Evolutionary conservation across 1,139 yeast genomes (phyloP), one percentile per base, ranked within the genome.

Genomic region (Suhomyces chickasaworum): DNA sequence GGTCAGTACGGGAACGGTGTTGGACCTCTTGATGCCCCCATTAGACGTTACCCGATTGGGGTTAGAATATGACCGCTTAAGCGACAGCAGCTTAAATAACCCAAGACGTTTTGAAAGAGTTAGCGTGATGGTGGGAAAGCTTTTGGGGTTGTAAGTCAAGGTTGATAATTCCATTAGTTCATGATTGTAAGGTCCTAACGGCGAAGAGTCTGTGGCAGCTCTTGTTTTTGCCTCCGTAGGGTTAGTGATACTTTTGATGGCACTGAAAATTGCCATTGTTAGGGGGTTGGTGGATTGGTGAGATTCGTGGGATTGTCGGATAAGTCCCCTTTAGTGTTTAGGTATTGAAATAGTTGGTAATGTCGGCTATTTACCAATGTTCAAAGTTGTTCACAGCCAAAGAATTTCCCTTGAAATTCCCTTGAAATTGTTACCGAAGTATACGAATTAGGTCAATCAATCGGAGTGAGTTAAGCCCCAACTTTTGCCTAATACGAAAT

Each of bases 121-220:
- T n/a, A 50, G 44, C 22, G 53, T 53, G 29, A 63, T 58, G 16
- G 54, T 48, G 12, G 58, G 47, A 15, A 61, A 47, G 22, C 54
- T 47, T 37, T 50, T 49, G 18, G 53, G 46, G 33, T 59, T 52
- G 50, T 56, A 61, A 0, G 76, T 61, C 23, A 67, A 57, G 32
- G 58, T 52, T 3, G 76, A 60, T 8, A 73, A 51, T 39, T 69
- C 71, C 34, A 64, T 63, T 33, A 73, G 53, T 48, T 73, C 75
- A 29, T 64, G 60, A 41, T 71, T 69, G 30, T 68, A 66, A 0
- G 78, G 78, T 1, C 78, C 78, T 51, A 68, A 56, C 1, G 71
- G 67, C 41, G 71, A 73, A 37, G 57, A 62, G 52, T 60, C 65
- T n/a, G 76, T 72, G 17, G 77, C 72, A 13, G 43, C 44, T 13